Evolutionary conservation across 768 basidiomycete species (phyloP).

Genomic region (Tulasnella sp.): DNA sequence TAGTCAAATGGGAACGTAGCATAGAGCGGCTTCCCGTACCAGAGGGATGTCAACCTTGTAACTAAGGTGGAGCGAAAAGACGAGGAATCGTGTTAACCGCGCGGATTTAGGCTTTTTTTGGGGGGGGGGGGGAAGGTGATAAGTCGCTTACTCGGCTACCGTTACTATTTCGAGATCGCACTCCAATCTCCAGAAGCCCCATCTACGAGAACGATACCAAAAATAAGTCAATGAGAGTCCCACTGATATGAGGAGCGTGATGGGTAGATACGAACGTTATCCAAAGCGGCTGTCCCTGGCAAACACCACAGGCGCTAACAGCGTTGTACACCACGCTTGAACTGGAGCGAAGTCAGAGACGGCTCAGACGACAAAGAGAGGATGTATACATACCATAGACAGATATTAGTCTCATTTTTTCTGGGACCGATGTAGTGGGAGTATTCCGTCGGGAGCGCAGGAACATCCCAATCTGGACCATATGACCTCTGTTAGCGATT

Average conservation of each 20-base stretch:
- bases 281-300: constrained; percentile 15
- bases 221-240: background rate
- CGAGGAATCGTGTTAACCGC: background rate
- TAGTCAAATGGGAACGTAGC: background rate
- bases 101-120: background rate
- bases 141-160: constrained; percentile 11
- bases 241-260: background rate
- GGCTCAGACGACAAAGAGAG: background rate
- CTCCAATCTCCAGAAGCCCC: constrained; percentile 14
- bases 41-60: constrained; percentile 20
- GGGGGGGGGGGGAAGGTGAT: background rate
- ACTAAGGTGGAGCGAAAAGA: background rate
- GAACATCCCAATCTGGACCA: constrained; percentile 26
- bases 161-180: background rate
- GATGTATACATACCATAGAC: constrained; percentile 21
- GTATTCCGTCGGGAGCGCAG: background rate
- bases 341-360: constrained; percentile 13
- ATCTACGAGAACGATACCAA: background rate
- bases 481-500: background rate
- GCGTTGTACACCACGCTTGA: constrained; percentile 19
- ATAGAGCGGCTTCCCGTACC: constrained; percentile 11
- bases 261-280: constrained; percentile 22
- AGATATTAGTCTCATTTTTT: constrained; percentile 22
- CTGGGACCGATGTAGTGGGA: background rate
- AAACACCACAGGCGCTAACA: constrained; percentile 24